Evolutionary conservation across 2,329 filamentous ascomycete genomes (phyloP).

Genomic region (Aspergillus sp.): DNA sequence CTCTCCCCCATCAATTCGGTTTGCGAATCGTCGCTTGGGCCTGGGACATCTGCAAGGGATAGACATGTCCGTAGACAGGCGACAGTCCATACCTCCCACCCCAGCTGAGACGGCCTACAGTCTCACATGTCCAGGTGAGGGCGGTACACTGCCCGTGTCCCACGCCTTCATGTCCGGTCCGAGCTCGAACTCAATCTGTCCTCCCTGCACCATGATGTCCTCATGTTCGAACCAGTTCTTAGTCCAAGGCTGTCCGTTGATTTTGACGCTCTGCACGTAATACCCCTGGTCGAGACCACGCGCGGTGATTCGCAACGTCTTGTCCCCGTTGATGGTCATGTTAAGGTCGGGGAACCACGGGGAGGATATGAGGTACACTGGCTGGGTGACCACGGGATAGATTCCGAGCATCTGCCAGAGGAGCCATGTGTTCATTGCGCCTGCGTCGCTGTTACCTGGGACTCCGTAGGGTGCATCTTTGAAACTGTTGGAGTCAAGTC

Average conservation of each 20-base stretch:
- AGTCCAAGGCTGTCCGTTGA: constrained; percentile 53
- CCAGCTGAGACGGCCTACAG: neutral
- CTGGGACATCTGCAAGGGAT: too few species aligned
- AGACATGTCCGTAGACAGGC: too few species aligned
- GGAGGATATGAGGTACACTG: constrained; percentile 47
- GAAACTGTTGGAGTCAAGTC: constrained; percentile 41
- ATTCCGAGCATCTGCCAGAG: constrained; percentile 52
- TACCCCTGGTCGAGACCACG: constrained; percentile 44
- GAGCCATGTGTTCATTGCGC: constrained; percentile 52
- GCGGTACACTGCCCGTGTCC: constrained; percentile 53
- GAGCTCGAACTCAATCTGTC: constrained; percentile 50
- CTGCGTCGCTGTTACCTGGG: constrained; percentile 69
- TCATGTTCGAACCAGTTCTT: constrained; percentile 58
- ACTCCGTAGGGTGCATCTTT: constrained; percentile 55
- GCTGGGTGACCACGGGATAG: constrained; percentile 50
- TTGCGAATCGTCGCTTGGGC: too few species aligned
- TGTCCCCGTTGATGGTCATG: constrained; percentile 30
- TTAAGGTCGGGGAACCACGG: constrained; percentile 45
- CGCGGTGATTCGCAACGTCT: constrained; percentile 49
- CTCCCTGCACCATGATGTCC: constrained; percentile 44
- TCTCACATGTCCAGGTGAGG: constrained; percentile 44
- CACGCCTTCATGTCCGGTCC: constrained; percentile 38
- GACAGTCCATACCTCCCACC: neutral
- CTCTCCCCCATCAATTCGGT: too few species aligned
- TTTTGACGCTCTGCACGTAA: constrained; percentile 54